Conservation (phyloP, 176 grass and related monocot genomes). For the Leersia perrieri region DNA sequence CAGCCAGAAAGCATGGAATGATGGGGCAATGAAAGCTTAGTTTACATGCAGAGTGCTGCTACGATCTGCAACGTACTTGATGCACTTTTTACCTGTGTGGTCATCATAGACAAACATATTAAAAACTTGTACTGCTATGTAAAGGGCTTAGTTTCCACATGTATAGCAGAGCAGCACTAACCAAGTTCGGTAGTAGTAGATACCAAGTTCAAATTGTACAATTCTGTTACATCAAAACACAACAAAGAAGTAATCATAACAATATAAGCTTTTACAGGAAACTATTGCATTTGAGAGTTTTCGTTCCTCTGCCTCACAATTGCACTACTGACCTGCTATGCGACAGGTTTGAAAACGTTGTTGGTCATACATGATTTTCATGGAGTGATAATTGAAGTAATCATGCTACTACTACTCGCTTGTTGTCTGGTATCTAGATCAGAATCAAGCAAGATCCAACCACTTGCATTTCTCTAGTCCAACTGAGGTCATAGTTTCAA, state of each 20-base stretch:
- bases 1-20: constrained; percentile 28
- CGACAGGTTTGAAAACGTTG: background rate
- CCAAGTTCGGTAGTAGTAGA: too few relatives aligned
- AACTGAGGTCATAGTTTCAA: constrained; percentile 16
- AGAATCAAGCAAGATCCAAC: constrained; percentile 25
- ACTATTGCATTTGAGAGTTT: background rate
- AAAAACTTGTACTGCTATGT: too few relatives aligned
- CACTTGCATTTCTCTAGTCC: constrained; percentile 19
- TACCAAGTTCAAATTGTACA: background rate
- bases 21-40: background rate
- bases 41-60: background rate
- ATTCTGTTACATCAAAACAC: background rate
- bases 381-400: background rate
- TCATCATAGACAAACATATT: background rate
- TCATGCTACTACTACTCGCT: background rate
- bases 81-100: background rate
- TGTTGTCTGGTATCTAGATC: background rate
- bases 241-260: background rate
- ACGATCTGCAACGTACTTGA: background rate
- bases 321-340: background rate
- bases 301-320: background rate
- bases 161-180: too few relatives aligned
- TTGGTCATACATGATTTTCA: background rate
- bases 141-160: background rate
- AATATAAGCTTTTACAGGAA: too few relatives aligned